These are phyloP conservation scores for Salix brachista DNA, from an alignment of 345 rosid genomes.

Conservation along the genomic window DNA sequence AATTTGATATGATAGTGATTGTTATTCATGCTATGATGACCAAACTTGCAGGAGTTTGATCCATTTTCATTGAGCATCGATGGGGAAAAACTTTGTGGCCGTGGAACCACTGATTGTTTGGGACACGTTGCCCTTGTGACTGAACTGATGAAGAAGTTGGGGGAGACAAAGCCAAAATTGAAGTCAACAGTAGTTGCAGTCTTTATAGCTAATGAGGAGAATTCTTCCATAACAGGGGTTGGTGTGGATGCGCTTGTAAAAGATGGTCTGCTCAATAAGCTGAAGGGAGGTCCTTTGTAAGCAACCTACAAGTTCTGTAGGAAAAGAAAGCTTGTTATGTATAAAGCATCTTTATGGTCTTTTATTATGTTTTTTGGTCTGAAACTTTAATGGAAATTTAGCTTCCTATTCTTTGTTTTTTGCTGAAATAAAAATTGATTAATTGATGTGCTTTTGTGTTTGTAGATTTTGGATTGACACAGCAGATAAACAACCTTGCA, in stretches of 20 bases:
- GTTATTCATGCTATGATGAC: not conserved
- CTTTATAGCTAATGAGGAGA: conserved; percentile 92
- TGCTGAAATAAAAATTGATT: not conserved
- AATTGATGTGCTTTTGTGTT: conserved; percentile 12
- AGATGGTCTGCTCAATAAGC: conserved; percentile 74
- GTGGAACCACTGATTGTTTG: conserved; percentile 98
- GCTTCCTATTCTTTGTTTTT: not conserved
- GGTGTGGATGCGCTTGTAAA: conserved; percentile 87
- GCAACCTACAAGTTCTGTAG: conserved; percentile 11
- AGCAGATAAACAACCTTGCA: conserved; percentile 97
- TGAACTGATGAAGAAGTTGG: conserved; percentile 81
- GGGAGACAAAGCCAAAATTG: conserved; percentile 68
- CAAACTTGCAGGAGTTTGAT: conserved; percentile 75
- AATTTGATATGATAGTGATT: not conserved
- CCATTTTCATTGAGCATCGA: conserved; percentile 81
- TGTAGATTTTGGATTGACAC: conserved; percentile 93
- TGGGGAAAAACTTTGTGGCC: conserved; percentile 86
- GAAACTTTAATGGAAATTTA: not conserved
- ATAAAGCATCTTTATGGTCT: not conserved
- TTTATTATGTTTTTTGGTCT: not conserved
- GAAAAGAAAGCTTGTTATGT: not conserved
- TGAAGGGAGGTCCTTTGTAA: conserved; percentile 90
- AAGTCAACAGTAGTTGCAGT: conserved; percentile 79
- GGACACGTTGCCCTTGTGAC: conserved; percentile 93
- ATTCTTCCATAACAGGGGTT: conserved; percentile 74